These are phyloP conservation scores for Blastomyces gilchristii DNA, from an alignment of 2,329 filamentous ascomycete species.

Conservation along the genomic window DNA sequence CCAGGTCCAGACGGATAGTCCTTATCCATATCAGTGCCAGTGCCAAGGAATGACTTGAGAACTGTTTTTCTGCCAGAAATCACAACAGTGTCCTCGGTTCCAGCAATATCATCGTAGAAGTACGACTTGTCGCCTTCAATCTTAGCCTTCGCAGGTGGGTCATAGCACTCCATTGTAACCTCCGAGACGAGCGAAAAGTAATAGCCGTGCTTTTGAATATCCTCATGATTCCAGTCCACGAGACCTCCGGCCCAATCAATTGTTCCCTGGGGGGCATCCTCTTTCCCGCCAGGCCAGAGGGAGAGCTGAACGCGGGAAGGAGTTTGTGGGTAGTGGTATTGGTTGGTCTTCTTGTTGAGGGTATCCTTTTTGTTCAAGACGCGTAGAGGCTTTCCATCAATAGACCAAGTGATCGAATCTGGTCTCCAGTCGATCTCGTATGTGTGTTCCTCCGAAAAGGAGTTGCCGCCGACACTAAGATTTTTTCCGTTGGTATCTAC, in stretches of 20 bases:
- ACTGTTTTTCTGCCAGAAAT: slow-evolving; percentile 66
- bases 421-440: slow-evolving; percentile 93
- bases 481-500: slow-evolving; percentile 67
- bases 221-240: slow-evolving; percentile 73
- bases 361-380: slow-evolving; percentile 66
- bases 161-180: slow-evolving; percentile 77
- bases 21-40: slow-evolving; percentile 61
- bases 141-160: slow-evolving; percentile 61
- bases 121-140: slow-evolving; percentile 56
- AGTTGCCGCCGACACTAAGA: slow-evolving; percentile 51
- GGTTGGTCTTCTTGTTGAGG: slow-evolving; percentile 72
- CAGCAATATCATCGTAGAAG: slow-evolving; percentile 55
- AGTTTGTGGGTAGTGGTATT: slow-evolving; percentile 83
- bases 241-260: slow-evolving; percentile 83
- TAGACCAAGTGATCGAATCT: slow-evolving; percentile 72
- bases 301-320: slow-evolving; percentile 86
- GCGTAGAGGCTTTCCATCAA: slow-evolving; percentile 71
- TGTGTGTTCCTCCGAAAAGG: slow-evolving; percentile 68
- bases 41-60: slow-evolving; percentile 69
- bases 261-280: slow-evolving; percentile 70
- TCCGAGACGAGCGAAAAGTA: slow-evolving; percentile 74
- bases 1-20: slow-evolving; percentile 31
- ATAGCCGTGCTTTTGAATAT: slow-evolving; percentile 76
- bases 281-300: slow-evolving; percentile 84
- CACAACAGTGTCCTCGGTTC: slow-evolving; percentile 65